Evolutionary conservation across 1,284 basidiomycete species (phyloP).

Genomic region (Coriolopsis trogii): DNA sequence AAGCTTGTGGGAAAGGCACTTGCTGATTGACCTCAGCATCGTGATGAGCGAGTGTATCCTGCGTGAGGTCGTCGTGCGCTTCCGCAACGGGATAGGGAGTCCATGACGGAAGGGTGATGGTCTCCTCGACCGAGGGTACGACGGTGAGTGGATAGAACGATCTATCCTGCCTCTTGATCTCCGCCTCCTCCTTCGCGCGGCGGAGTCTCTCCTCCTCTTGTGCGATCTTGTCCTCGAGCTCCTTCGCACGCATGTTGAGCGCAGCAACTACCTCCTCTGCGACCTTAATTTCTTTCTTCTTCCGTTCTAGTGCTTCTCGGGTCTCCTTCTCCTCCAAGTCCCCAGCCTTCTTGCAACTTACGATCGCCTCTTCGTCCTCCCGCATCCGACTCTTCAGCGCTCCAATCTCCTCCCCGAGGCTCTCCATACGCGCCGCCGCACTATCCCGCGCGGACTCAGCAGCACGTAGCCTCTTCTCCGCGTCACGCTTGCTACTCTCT

Average conservation of each 20-base stretch:
- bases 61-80: conserved; percentile 2
- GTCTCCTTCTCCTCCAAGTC: conserved; percentile 46
- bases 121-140: conserved; percentile 27
- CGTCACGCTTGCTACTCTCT: conserved; percentile 79
- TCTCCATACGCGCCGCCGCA: conserved; percentile 64
- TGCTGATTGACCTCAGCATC: conserved; percentile 24
- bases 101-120: no score
- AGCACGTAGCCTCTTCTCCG: conserved; percentile 83
- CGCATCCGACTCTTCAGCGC: conserved; percentile 55
- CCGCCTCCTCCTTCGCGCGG: conserved; percentile 52
- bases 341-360: conserved; percentile 43
- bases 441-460: conserved; percentile 69
- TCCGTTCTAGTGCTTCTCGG: conserved; percentile 55
- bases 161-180: conserved; percentile 47
- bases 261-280: conserved; percentile 63
- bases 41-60: conserved; percentile 18
- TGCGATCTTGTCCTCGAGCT: conserved; percentile 40
- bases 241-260: conserved; percentile 38
- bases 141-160: conserved; percentile 39
- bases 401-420: conserved; percentile 71
- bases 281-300: conserved; percentile 67
- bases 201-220: conserved; percentile 57
- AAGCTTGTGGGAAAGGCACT: conserved; percentile 27
- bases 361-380: conserved; percentile 56
- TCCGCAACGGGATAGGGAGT: conserved; percentile 28